phyloP scores from a whole-genome alignment of 1,284 basidiomycete species.

The Limonomyces culmigenus region DNA sequence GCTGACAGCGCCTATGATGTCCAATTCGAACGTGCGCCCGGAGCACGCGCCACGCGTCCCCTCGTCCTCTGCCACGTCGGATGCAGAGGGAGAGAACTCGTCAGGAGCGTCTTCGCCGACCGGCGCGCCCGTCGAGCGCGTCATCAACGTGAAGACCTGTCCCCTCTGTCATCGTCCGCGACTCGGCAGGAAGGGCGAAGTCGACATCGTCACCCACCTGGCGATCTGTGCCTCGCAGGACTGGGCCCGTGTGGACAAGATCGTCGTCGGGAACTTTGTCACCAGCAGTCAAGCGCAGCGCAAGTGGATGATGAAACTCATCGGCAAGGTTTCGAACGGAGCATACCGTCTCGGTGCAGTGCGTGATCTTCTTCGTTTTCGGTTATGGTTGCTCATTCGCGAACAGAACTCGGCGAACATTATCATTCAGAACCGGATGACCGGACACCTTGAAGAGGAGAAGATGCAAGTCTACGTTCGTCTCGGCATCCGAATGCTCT shows the following conservation, averaged over 20 bases:
- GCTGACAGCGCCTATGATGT: too few species aligned
- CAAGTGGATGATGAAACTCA: constrained; percentile 89
- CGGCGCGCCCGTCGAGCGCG: constrained; percentile 48
- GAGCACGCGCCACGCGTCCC: constrained; percentile 10
- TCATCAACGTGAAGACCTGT: constrained; percentile 91
- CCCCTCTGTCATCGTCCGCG: constrained; percentile 86
- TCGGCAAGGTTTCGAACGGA: constrained; percentile 72
- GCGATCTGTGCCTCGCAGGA: constrained; percentile 89
- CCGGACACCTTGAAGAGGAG: constrained; percentile 90
- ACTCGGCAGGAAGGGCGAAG: constrained; percentile 72
- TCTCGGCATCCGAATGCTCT: constrained; percentile 80
- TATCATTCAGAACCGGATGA: constrained; percentile 82
- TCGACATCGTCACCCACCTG: constrained; percentile 87
- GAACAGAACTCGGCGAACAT: constrained; percentile 88
- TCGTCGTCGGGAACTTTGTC: constrained; percentile 90
- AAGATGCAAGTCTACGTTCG: constrained; percentile 96
- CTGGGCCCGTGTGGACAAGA: constrained; percentile 77
- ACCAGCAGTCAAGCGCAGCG: constrained; percentile 91
- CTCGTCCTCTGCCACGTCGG: constrained; percentile 18
- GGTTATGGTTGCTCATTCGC: too few species aligned
- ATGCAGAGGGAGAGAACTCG: constrained; percentile 22
- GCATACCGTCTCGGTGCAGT: constrained; percentile 84
- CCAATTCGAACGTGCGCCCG: constrained; percentile 2
- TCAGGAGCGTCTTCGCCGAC: constrained; percentile 12
- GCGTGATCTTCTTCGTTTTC: constrained; percentile 16